Base-by-base conservation (phyloP, 208 protist genomes). In the Acanthamoeba lenticulata region DNA sequence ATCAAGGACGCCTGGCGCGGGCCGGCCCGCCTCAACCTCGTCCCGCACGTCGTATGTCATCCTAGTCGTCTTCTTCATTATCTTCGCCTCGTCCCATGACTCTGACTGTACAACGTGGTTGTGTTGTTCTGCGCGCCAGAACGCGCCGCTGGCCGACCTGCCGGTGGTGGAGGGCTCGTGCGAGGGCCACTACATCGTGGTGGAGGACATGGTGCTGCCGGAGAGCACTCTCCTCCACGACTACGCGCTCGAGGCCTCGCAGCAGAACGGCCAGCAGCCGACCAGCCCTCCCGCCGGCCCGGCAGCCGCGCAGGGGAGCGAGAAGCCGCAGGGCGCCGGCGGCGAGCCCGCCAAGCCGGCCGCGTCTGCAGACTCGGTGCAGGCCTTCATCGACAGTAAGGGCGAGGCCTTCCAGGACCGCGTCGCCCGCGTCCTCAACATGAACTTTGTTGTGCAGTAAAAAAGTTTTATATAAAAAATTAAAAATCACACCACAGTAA, bases 161-260 rank as follows among this genome's bases (percentile, higher is more conserved):
- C 72, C 72, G 34, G 72, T 83, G 36, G 1, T 52, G 9, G 72
- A 83, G 34, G 42, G 42, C 34, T 29, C 72, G 4, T 83, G 72
- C 72, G 72, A 83, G 29, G 72, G 72, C 29, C 42, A 83, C 72
- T 83, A 83, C 72, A 83, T 83, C 9, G 72, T 83, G 9, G 72
- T 83, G 72, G 72, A 83, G 72, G 72, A 83, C 40, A 83, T 83
- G 72, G 40, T 52, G 34, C 72, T 83, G 72, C 72, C 72, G 21
- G 72, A 83, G 40, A 38, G 72, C 38, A 52, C 72, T 9, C 72
- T 83, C 40, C 9, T 49, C 13, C 72, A 83, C 72, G 72, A 83
- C 42, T 83, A 52, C 95, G 38, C 62, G 9, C 62, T 72, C 21
- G 62, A 72, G 2, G 62, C 52, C 17, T 6, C 5, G 13, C 9